Conservation (phyloP, 805 yeast species). For the Huiozyma naganishii region DNA sequence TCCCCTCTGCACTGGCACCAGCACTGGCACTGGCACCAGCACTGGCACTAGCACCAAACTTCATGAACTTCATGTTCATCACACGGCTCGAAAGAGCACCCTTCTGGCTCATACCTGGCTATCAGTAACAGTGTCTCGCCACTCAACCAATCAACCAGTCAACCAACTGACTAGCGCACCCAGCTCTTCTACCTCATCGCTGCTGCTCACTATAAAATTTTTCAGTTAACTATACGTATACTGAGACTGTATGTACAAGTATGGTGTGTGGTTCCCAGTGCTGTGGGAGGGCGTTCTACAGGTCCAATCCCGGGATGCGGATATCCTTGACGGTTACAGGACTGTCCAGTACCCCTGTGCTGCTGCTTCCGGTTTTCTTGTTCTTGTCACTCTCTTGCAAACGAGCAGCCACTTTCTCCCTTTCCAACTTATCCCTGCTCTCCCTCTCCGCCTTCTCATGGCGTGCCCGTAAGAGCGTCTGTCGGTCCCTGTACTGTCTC, state of each 20-base stretch:
- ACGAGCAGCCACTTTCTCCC: background rate
- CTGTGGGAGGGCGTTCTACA: background rate
- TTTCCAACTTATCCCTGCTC: background rate
- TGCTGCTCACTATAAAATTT: too few species aligned
- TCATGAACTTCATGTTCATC: constrained; percentile 76
- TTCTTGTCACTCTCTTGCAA: background rate
- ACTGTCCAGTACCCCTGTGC: constrained; percentile 5
- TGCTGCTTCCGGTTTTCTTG: background rate
- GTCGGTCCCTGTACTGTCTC: constrained; percentile 2
- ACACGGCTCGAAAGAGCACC: constrained; percentile 53
- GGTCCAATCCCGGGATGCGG: constrained; percentile 23
- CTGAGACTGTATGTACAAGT: too few species aligned
- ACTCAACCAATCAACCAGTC: too few species aligned
- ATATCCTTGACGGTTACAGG: constrained; percentile 17
- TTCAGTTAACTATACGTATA: too few species aligned
- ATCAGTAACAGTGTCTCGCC: too few species aligned
- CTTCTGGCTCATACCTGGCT: constrained; percentile 4
- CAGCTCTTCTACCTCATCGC: too few species aligned
- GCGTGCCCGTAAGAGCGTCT: constrained; percentile 3
- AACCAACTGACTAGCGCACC: too few species aligned
- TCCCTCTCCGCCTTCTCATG: constrained; percentile 1
- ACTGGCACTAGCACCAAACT: constrained; percentile 30
- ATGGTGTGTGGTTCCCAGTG: too few species aligned
- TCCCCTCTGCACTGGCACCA: constrained; percentile 26
- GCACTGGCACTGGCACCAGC: constrained; percentile 27